Evolutionary conservation across 352 stramenopile species (phyloP), one percentile per base, ranked within the genome.

Genomic region (Globisporangium abappressorium): DNA sequence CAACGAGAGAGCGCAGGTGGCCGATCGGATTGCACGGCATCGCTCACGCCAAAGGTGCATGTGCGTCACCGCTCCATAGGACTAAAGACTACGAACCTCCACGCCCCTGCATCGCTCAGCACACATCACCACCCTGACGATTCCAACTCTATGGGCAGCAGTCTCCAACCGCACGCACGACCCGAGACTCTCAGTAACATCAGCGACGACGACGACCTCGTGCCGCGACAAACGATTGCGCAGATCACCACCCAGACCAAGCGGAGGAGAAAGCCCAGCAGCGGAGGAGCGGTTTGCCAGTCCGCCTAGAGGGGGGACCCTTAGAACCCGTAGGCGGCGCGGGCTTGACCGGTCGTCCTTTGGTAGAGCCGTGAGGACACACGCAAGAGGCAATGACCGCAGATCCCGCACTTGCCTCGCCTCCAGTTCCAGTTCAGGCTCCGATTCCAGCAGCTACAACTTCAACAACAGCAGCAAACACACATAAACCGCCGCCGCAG

Each of bases 331-430:
- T 55, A 28, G 47, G 20, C 47, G n/a, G 47, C 47, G 47, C 47
- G 47, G 47, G 47, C n/a, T 55, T n/a, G 47, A 7, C 8, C 47
- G n/a, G 2, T 49, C 41, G 41, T 15, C 20, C 41, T 49, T 49
- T n/a, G 18, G 15, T n/a, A 9, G 41, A n/a, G 41, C 5, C 0
- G 41, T 15, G 18, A 49, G 41, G 15, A 22, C 15, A 6, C 41
- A 22, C 15, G 5, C 5, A n/a, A 59, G 54, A 26, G 54, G 54
- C 54, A 14, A 59, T 59, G 54, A 41, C 54, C 54, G 54, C 54
- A 24, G 54, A 59, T 26, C 54, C 54, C 18, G 14, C 54, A 26
- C 28, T 8, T 26, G 18, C 54, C 54, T 34, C 51, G 51, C 41
- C 15, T 49, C 41, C 41, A 49, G 41, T 55, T 41, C 54, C 24